A percentile compares a stretch with the other conserved stretches of the same genome.
phyloP scores from a whole-genome alignment of 2,329 filamentous ascomycete species.

The Colletotrichum somersetense region DNA sequence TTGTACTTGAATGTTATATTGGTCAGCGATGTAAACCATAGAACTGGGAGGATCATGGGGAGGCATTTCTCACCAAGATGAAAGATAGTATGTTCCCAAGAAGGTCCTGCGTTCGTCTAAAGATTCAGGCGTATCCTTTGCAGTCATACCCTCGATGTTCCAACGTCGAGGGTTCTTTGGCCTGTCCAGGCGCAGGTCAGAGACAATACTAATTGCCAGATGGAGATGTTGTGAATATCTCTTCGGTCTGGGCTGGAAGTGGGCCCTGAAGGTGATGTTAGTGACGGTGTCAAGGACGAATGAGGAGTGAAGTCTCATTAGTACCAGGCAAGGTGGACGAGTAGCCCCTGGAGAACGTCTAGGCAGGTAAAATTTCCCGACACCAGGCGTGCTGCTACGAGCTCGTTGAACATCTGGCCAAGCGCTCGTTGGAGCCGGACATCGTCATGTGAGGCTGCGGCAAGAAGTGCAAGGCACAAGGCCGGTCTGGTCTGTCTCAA shows the following conservation, averaged over 20 bases:
- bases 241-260: slow-evolving; percentile 48
- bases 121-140: slow-evolving; percentile 17
- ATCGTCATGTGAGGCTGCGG: slow-evolving; percentile 45
- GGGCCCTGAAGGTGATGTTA: slow-evolving; percentile 46
- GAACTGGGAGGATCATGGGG: no score
- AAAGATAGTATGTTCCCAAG: slow-evolving; percentile 50
- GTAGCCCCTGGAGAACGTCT: slow-evolving; percentile 49
- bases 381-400: slow-evolving; percentile 45
- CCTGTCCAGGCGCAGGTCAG: slow-evolving; percentile 49
- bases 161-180: slow-evolving; percentile 47
- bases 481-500: slow-evolving; percentile 45
- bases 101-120: slow-evolving; percentile 49
- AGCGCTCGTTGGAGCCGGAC: slow-evolving; percentile 46
- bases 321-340: slow-evolving; percentile 51
- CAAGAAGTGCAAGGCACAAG: slow-evolving; percentile 48
- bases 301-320: slow-evolving; percentile 31
- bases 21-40: not conserved
- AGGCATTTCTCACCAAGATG: slow-evolving; percentile 46
- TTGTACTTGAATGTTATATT: slow-evolving; percentile 42
- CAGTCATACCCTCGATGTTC: slow-evolving; percentile 44
- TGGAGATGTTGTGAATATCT: slow-evolving; percentile 49
- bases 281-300: not conserved
- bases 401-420: slow-evolving; percentile 47
- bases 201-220: slow-evolving; percentile 49
- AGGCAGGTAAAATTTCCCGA: slow-evolving; percentile 46